phyloP scores from a whole-genome alignment of 2,329 filamentous ascomycete genomes.

The Epichloe uncinata region DNA sequence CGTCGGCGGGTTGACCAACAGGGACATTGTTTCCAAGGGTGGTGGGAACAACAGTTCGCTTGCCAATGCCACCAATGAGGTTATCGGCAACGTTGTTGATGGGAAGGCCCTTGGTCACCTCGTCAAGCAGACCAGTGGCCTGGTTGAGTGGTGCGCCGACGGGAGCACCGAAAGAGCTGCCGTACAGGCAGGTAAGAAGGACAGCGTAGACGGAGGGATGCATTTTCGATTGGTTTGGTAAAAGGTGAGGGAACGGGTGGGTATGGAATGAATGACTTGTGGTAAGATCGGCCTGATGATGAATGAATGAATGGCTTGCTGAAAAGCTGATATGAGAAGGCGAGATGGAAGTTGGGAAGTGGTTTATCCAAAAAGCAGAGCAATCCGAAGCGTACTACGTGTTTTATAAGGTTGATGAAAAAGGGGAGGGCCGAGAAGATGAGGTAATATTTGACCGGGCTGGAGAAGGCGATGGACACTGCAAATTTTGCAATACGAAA shows the following conservation, averaged over 20 bases:
- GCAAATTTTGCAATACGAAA: too few relatives aligned
- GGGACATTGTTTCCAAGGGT: neutral
- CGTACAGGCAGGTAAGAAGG: conserved; percentile 3
- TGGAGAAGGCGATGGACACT: too few relatives aligned
- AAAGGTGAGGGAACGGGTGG: neutral
- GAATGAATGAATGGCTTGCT: neutral
- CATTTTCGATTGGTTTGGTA: neutral
- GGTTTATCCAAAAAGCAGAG: too few relatives aligned
- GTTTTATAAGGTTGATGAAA: too few relatives aligned
- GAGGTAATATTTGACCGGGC: too few relatives aligned
- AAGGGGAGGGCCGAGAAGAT: too few relatives aligned
- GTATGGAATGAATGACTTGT: neutral
- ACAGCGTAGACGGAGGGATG: conserved; percentile 1
- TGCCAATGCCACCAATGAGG: neutral
- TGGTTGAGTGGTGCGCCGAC: neutral
- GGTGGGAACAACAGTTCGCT: neutral
- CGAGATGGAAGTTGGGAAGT: too few relatives aligned
- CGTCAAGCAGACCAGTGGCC: neutral
- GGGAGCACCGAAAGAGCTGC: conserved; percentile 4
- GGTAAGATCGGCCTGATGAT: neutral
- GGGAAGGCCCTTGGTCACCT: neutral
- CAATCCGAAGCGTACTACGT: too few relatives aligned
- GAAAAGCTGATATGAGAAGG: neutral
- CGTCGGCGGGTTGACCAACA: neutral
- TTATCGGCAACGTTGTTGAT: too few relatives aligned